Evolutionary conservation across 2,329 filamentous ascomycete genomes (phyloP), one percentile per base, ranked within the genome.

Genomic region (Trichoderma cornu-damae): DNA sequence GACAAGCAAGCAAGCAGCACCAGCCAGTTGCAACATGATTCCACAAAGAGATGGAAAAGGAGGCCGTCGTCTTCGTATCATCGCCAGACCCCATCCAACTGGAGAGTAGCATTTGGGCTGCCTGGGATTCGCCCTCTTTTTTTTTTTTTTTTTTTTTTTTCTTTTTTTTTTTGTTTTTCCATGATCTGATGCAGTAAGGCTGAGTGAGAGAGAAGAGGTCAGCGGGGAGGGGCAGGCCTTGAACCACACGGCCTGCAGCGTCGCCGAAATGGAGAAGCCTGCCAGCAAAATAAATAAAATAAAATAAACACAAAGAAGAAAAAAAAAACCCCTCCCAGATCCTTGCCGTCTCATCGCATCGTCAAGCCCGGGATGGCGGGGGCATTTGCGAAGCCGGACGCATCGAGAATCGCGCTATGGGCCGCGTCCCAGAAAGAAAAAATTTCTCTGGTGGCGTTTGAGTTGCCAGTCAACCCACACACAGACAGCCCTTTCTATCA

Each of bases 151-250:
- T n/a, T n/a, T n/a, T n/a, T n/a, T n/a, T n/a, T n/a, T n/a, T n/a
- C n/a, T n/a, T n/a, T n/a, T n/a, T n/a, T n/a, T n/a, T n/a, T n/a
- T n/a, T n/a, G n/a, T n/a, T n/a, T n/a, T n/a, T n/a, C 42, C 16
- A 12, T 6, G 30, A 20, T 16, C 34, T 53, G 40, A 49, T 32
- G 30, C 16, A 18, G 51, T 59, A 59, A 59, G 57, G 57, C 57
- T 59, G 51, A 59, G n/a, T n/a, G n/a, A n/a, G n/a, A n/a, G n/a
- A n/a, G n/a, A n/a, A n/a, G 51, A 20, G 20, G 40, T 12, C 26
- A 53, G 48, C 34, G 37, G 51, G 44, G 37, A 44, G 44, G 28
- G 44, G 28, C n/a, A n/a, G n/a, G n/a, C n/a, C n/a, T n/a, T n/a
- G n/a, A n/a, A n/a, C n/a, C n/a, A n/a, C n/a, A n/a, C n/a, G n/a